A percentile compares a stretch with the other conserved stretches of the same genome.
These are phyloP conservation scores for Hymenoscyphus scutula DNA, from an alignment of 2,329 filamentous ascomycete species.

Conservation along the genomic window DNA sequence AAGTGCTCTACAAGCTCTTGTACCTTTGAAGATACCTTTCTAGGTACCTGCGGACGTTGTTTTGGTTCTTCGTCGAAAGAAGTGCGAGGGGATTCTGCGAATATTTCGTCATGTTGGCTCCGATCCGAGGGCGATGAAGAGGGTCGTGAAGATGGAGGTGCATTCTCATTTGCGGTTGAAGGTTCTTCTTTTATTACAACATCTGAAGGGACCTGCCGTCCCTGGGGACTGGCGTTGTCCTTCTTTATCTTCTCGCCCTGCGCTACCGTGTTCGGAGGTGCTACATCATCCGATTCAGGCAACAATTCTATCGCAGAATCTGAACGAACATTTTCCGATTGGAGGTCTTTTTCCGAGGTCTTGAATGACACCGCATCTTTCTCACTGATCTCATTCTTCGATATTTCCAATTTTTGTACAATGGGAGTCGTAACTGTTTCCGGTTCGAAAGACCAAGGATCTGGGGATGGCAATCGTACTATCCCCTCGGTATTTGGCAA, in stretches of 20 bases:
- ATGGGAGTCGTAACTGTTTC: background rate
- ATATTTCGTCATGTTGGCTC: conserved; percentile 30
- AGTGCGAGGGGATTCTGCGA: conserved; percentile 34
- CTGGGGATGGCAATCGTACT: conserved; percentile 29
- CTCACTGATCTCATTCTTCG: background rate
- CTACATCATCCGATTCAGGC: conserved; percentile 2
- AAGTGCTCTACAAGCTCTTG: conserved; percentile 32
- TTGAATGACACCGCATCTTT: background rate
- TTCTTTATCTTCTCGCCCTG: background rate
- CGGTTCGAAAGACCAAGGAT: conserved; percentile 30
- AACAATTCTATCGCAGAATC: conserved; percentile 7
- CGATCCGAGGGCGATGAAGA: conserved; percentile 34
- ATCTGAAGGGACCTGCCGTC: background rate
- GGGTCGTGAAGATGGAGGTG: conserved; percentile 26
- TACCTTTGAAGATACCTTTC: conserved; percentile 27
- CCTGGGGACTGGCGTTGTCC: background rate
- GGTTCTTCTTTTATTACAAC: background rate
- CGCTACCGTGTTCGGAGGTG: background rate
- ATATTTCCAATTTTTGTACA: background rate
- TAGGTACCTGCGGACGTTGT: conserved; percentile 14
- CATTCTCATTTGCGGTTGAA: conserved; percentile 14
- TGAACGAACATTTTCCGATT: background rate
- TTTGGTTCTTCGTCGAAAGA: conserved; percentile 35
- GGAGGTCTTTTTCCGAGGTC: background rate
- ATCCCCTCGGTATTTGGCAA: conserved; percentile 16